Evolutionary conservation across 768 basidiomycete genomes (phyloP).

Genomic region (Suillus luteus): DNA sequence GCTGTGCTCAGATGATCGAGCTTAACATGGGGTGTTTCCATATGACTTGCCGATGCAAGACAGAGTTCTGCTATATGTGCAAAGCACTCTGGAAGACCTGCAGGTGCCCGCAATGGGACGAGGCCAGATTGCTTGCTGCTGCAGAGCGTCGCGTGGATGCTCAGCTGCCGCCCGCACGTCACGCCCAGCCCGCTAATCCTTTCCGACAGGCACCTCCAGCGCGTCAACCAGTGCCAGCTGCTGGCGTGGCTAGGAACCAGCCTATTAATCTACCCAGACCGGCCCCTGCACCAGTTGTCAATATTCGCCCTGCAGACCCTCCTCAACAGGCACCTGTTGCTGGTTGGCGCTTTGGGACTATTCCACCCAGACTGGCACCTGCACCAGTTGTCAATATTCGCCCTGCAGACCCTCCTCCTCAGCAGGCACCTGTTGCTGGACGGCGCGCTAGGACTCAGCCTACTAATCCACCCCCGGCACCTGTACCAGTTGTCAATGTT

Average conservation of each 20-base stretch:
- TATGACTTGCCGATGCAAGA: conserved; percentile 42
- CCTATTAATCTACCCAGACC: conserved; percentile 2
- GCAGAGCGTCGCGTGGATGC: conserved; percentile 49
- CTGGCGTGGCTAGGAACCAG: neutral
- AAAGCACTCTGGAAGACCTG: conserved; percentile 65
- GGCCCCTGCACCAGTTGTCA: neutral
- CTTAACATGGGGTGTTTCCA: conserved; percentile 41
- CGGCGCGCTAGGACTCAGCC: no score
- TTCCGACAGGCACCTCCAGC: conserved; percentile 10
- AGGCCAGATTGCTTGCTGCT: conserved; percentile 37
- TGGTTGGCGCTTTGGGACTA: no score
- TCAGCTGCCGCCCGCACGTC: conserved; percentile 36
- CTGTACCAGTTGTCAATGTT: no score
- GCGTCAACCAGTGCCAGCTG: conserved; percentile 9
- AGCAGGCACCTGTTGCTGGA: no score
- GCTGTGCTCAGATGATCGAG: conserved; percentile 41
- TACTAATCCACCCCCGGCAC: no score
- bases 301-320: neutral
- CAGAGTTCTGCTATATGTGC: conserved; percentile 50
- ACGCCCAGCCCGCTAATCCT: conserved; percentile 34
- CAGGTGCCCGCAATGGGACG: conserved; percentile 67
- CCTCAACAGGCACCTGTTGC: neutral
- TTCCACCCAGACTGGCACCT: no score
- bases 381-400: no score
- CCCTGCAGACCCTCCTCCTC: no score